These are phyloP conservation scores for Andrographis paniculata DNA, from an alignment of 305 asterid genomes.

Conservation along the genomic window DNA sequence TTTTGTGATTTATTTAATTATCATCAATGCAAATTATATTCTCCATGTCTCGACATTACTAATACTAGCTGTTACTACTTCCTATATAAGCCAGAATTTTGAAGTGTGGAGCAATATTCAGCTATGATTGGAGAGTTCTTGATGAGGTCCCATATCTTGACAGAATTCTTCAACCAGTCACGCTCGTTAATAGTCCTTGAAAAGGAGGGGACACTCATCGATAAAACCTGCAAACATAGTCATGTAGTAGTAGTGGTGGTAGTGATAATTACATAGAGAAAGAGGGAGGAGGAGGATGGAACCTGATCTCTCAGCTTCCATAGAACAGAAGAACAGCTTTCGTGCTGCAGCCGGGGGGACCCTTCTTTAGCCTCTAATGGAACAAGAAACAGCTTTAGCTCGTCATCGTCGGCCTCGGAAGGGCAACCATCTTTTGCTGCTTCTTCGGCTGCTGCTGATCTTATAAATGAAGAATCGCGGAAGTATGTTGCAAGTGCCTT, in stretches of 20 bases:
- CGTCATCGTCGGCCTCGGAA: constrained; percentile 17
- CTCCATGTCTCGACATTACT: no score
- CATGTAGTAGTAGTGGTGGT: background rate
- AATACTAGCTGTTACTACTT: constrained; percentile 36
- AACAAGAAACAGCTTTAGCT: constrained; percentile 46
- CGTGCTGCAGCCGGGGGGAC: constrained; percentile 39
- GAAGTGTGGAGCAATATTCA: constrained; percentile 66
- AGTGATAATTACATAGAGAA: background rate
- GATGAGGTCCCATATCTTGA: constrained; percentile 84
- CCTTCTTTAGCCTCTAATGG: constrained; percentile 55
- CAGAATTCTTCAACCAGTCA: constrained; percentile 93
- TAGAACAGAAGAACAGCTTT: constrained; percentile 51
- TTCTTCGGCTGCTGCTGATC: constrained; percentile 38
- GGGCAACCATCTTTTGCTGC: constrained; percentile 24
- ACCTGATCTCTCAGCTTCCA: constrained; percentile 87
- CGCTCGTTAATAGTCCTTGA: constrained; percentile 84
- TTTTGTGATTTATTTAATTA: no score
- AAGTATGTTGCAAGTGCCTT: constrained; percentile 46
- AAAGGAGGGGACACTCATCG: constrained; percentile 60
- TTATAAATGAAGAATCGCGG: constrained; percentile 42
- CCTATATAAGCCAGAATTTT: constrained; percentile 61
- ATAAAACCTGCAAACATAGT: constrained; percentile 45
- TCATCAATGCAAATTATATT: no score
- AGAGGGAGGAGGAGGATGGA: constrained; percentile 17
- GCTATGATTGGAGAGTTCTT: constrained; percentile 49